Evolutionary conservation across 2,329 filamentous ascomycete species (phyloP), one percentile per base, ranked within the genome.

Genomic region (Aspergillus pseudoviridinutans): DNA sequence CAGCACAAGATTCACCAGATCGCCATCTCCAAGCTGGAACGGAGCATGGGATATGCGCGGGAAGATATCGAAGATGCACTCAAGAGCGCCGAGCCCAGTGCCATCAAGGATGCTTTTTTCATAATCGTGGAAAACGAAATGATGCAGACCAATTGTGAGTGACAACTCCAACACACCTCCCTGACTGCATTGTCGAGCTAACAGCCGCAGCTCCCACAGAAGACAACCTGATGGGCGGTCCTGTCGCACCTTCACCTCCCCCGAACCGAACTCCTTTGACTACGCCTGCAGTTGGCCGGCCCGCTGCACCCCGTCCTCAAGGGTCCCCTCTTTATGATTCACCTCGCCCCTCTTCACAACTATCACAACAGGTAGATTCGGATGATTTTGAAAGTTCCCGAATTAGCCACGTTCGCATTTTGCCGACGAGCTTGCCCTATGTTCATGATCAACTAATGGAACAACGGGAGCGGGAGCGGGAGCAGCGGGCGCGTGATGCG

Each of bases 61-160:
- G 89, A 89, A 60, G 94, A 99, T 78, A 93, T 99, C 54, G 90
- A 97, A 71, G 94, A 97, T 74, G 93, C 94, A 24, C 80, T 99
- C 61, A 88, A 89, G 68, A 92, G 91, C 56, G 87, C 94, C 54
- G 94, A 99, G 73, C 94, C 94, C 12, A 97, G 92, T 58, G 92
- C 94, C 10, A 97, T 99, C 80, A 99, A 99, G 78, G 94, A 99
- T 76, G 94, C 94, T 1, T 99, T 97, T 78, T 87, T 97, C 77
- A 99, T 99, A 73, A 91, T 99, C 27, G 87, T 93, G 54, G 94
- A 99, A 76, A 97, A 97, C 72, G 94, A 97, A 74, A 84, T 97
- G 72, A 97, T 97, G 92, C 90, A 92, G 73, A 88, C 87, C 55
- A 96, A 92, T 73, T 92, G 91, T 95, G 80, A 85, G 90, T 86